phyloP scores from a whole-genome alignment of 331 rosid species.

The Quercus lobata region DNA sequence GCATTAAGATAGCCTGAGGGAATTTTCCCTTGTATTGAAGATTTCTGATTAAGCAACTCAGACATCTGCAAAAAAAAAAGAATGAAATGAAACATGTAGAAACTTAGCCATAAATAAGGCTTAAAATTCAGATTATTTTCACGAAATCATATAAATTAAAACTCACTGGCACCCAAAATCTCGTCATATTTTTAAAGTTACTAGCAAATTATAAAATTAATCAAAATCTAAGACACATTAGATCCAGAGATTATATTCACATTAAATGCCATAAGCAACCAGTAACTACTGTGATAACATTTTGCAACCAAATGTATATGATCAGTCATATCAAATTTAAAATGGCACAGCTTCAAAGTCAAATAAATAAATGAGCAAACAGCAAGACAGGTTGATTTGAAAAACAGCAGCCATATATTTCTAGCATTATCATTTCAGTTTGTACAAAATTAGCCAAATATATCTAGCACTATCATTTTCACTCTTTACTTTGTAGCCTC shows the following conservation, averaged over 20 bases:
- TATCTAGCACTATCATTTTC: neutral
- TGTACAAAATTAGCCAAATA: neutral
- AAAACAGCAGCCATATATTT: neutral
- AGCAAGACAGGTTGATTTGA: neutral
- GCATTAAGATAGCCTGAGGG: constrained; percentile 95
- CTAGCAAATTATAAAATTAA: neutral
- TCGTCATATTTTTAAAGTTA: neutral
- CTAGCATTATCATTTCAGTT: neutral
- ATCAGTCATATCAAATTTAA: neutral
- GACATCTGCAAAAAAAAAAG: constrained; percentile 74
- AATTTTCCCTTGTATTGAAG: constrained; percentile 79
- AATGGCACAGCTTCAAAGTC: neutral
- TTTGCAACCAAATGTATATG: neutral
- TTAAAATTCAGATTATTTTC: neutral
- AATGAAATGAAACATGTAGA: neutral
- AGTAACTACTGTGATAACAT: neutral
- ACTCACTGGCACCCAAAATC: neutral
- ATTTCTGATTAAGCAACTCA: constrained; percentile 80
- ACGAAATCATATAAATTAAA: neutral
- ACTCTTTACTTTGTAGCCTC: neutral
- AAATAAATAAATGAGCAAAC: neutral
- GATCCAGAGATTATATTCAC: too few relatives aligned
- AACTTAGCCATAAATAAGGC: neutral
- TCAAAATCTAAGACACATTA: neutral
- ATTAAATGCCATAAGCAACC: neutral